Conservation (phyloP, 2,329 filamentous ascomycete genomes). For the Colletotrichum zoysiae region DNA sequence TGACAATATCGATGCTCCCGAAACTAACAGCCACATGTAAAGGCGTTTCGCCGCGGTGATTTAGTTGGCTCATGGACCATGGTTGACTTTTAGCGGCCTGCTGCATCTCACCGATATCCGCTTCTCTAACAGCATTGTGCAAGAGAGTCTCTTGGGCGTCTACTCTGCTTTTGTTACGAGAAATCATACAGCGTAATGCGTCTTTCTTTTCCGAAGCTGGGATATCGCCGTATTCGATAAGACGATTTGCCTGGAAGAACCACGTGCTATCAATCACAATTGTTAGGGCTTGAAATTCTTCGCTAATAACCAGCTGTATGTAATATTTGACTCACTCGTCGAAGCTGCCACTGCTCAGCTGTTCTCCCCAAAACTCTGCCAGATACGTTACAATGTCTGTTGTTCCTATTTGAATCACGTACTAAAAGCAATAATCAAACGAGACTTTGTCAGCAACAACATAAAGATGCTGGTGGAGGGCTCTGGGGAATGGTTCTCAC, state of each 20-base stretch:
- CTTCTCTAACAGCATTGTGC: neutral
- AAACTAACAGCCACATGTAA: neutral
- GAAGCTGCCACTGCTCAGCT: neutral
- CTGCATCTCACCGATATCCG: accelerated
- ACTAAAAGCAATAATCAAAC: neutral
- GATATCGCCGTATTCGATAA: accelerated
- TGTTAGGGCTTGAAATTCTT: neutral
- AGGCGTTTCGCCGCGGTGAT: neutral
- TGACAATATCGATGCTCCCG: neutral
- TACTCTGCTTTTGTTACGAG: neutral
- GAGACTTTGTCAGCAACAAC: neutral
- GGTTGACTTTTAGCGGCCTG: neutral
- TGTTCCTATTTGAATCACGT: neutral
- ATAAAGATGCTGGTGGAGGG: accelerated
- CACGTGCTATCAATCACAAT: neutral
- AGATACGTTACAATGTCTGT: neutral
- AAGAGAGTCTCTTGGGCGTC: neutral
- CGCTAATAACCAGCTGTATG: neutral
- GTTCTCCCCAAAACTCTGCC: neutral
- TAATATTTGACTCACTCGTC: neutral
- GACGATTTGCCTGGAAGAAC: neutral
- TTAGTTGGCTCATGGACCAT: neutral
- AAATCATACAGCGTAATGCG: neutral
- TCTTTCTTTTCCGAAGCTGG: neutral
- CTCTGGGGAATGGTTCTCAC: neutral